These are phyloP conservation scores for Penicillium griseofulvum DNA, from an alignment of 2,329 filamentous ascomycete species.

Conservation along the genomic window DNA sequence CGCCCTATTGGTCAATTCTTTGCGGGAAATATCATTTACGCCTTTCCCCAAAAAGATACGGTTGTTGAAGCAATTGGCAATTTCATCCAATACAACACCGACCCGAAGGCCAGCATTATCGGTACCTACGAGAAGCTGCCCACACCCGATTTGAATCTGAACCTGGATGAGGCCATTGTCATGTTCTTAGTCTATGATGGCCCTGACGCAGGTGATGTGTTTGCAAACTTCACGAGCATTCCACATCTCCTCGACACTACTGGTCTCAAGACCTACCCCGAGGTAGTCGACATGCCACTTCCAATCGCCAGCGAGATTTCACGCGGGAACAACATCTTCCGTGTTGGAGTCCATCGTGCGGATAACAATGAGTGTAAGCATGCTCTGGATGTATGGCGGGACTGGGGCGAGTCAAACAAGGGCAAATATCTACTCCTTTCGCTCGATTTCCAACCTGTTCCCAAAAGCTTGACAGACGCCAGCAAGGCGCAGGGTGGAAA, in stretches of 20 bases:
- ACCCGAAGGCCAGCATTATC: conserved; percentile 36
- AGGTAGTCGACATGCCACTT: conserved; percentile 36
- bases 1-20: conserved; percentile 25
- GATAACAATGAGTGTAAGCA: conserved; percentile 21
- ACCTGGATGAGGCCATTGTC: conserved; percentile 33
- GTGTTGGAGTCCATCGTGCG: conserved; percentile 32
- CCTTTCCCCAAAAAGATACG: conserved; percentile 26
- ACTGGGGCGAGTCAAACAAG: conserved; percentile 33
- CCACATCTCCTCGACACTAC: conserved; percentile 30
- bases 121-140: conserved; percentile 34
- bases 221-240: conserved; percentile 34
- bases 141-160: conserved; percentile 28
- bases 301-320: conserved; percentile 28
- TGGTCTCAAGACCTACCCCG: conserved; percentile 29
- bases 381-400: conserved; percentile 27
- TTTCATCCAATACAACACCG: conserved; percentile 34
- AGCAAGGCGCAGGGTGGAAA: conserved; percentile 34
- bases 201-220: conserved; percentile 30
- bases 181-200: conserved; percentile 40
- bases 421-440: conserved; percentile 28
- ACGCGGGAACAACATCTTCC: conserved; percentile 35
- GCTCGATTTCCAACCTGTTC: conserved; percentile 31
- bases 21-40: conserved; percentile 30
- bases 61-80: conserved; percentile 30
- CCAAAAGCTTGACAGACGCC: conserved; percentile 32